phyloP scores from a whole-genome alignment of 345 rosid species.

The Firmiana major region DNA sequence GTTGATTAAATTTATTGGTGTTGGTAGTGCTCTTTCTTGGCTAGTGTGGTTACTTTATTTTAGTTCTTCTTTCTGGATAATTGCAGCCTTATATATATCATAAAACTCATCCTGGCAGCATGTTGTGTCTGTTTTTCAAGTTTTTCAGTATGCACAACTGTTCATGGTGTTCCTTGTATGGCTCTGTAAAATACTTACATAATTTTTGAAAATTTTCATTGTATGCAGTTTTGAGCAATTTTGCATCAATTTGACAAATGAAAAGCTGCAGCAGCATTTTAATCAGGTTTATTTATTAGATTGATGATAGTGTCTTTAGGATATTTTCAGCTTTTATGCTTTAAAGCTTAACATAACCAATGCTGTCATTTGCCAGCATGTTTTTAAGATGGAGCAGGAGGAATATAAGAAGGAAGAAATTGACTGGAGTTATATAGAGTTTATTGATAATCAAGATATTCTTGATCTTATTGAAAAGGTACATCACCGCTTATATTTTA shows the following conservation, averaged over 20 bases:
- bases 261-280: slow-evolving; percentile 98
- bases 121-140: not conserved
- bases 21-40: slow-evolving; percentile 5
- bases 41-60: not conserved
- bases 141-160: not conserved
- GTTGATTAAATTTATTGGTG: not conserved
- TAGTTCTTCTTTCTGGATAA: slow-evolving; percentile 1
- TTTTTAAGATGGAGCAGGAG: slow-evolving; percentile 99
- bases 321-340: not conserved
- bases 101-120: slow-evolving; percentile 5
- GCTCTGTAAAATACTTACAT: slow-evolving; percentile 5
- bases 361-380: slow-evolving; percentile 60
- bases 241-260: slow-evolving; percentile 97
- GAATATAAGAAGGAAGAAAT: slow-evolving; percentile 95
- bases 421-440: slow-evolving; percentile 98
- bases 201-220: slow-evolving; percentile 18
- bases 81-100: not conserved
- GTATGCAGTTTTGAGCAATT: slow-evolving; percentile 90
- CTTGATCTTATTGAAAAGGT: slow-evolving; percentile 98
- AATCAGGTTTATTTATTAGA: slow-evolving; percentile 67
- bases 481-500: not conserved
- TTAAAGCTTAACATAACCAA: slow-evolving; percentile 6
- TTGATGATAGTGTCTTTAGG: slow-evolving; percentile 11
- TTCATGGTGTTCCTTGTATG: not conserved
- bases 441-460: slow-evolving; percentile 90